Percentiles rank a stretch among this genome's conserved stretches.
Evolutionary conservation across 495 filamentous ascomycete genomes (phyloP).

Genomic region (Endocarpon pusillum): DNA sequence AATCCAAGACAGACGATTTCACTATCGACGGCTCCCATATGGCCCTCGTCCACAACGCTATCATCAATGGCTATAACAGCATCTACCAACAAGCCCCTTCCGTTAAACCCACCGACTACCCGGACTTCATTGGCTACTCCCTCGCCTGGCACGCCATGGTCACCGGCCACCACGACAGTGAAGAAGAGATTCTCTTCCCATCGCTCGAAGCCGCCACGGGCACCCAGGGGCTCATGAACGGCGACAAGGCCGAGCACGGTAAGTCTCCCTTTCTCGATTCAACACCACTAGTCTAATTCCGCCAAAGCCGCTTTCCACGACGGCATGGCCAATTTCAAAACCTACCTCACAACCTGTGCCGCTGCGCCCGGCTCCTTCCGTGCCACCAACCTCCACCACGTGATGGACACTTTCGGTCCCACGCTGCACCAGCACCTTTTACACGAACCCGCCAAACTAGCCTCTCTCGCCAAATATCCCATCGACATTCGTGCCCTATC

Average conservation of each 20-base stretch:
- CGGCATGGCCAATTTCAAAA: constrained; percentile 28
- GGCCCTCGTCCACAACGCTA: constrained; percentile 15
- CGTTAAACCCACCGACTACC: constrained; percentile 9
- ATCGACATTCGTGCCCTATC: constrained; percentile 9
- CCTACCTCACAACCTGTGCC: constrained; percentile 24
- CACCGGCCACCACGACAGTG: constrained; percentile 35
- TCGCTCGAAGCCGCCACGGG: constrained; percentile 30
- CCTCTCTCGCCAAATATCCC: constrained; percentile 25
- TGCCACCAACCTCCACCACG: constrained; percentile 22
- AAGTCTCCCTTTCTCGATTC: constrained; percentile 2
- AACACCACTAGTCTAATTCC: background rate
- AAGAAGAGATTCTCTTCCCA: constrained; percentile 33
- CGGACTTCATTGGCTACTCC: constrained; percentile 33
- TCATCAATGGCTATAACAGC: constrained; percentile 16
- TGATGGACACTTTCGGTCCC: constrained; percentile 30
- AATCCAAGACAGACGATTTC: too few relatives aligned
- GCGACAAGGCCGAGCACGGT: constrained; percentile 33
- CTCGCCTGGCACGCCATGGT: constrained; percentile 35
- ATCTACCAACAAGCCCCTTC: constrained; percentile 15
- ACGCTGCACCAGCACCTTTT: constrained; percentile 34
- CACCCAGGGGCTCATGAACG: constrained; percentile 24
- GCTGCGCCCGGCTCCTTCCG: constrained; percentile 26
- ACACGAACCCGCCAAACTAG: constrained; percentile 34
- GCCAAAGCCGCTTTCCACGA: constrained; percentile 34
- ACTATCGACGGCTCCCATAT: constrained; percentile 10